Percentiles rank a stretch among this genome's conserved stretches.
Evolutionary conservation across 2,329 filamentous ascomycete genomes (phyloP).

Genomic region (Elsinoe ampelina): DNA sequence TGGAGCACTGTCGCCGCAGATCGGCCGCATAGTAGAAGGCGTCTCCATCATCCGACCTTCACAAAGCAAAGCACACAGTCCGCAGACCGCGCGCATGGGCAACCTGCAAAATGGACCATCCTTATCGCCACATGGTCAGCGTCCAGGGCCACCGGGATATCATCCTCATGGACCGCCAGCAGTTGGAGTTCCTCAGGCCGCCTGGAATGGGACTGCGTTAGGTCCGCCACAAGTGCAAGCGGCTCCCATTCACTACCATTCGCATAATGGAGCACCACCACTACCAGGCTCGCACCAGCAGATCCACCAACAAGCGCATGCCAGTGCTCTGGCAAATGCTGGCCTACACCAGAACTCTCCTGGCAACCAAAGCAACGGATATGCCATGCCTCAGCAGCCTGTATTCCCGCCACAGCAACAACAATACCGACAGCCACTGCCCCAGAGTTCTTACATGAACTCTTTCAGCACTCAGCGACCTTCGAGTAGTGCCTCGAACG

Average conservation of each 20-base stretch:
- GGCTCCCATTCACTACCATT: slow-evolving; percentile 10
- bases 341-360: slow-evolving; percentile 17
- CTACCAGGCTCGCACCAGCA: slow-evolving; percentile 21
- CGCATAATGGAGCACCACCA: slow-evolving; percentile 18
- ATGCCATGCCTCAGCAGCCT: slow-evolving; percentile 15
- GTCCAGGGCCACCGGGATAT: slow-evolving; percentile 33
- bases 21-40: slow-evolving; percentile 1
- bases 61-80: not conserved
- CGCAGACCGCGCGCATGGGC: slow-evolving; percentile 16
- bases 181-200: slow-evolving; percentile 20
- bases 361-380: slow-evolving; percentile 15
- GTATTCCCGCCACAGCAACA: slow-evolving; percentile 18
- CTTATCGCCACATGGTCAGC: slow-evolving; percentile 37
- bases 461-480: slow-evolving; percentile 15
- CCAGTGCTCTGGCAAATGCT: slow-evolving; percentile 22
- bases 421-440: slow-evolving; percentile 18
- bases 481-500: slow-evolving; percentile 12
- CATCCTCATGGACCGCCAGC: slow-evolving; percentile 19
- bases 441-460: slow-evolving; percentile 24
- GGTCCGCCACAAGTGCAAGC: slow-evolving; percentile 20
- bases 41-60: slow-evolving; percentile 7
- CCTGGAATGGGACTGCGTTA: slow-evolving; percentile 22
- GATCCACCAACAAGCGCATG: slow-evolving; percentile 27
- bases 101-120: slow-evolving; percentile 27
- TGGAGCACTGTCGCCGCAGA: slow-evolving; percentile 11